Percentiles rank a stretch among this genome's conserved stretches.
Evolutionary conservation across 2,329 filamentous ascomycete species (phyloP).

Genomic region (Colletotrichum karsti): DNA sequence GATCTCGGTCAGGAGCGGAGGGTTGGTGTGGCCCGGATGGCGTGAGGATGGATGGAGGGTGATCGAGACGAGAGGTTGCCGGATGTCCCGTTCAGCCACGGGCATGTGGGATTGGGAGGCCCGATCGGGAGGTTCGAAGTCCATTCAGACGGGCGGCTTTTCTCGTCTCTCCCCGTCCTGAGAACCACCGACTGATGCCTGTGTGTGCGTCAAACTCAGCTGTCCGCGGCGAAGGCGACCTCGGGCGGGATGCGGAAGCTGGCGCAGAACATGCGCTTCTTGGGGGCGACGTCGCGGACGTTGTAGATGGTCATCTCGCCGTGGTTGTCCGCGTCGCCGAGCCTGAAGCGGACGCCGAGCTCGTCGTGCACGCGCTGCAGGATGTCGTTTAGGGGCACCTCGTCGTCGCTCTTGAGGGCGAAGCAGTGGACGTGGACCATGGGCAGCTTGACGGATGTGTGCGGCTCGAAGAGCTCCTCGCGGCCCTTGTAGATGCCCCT

Average conservation of each 20-base stretch:
- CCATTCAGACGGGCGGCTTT: neutral
- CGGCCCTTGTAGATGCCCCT: constrained; percentile 81
- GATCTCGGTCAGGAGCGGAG: neutral
- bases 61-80: neutral
- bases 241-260: constrained; percentile 85
- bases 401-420: constrained; percentile 81
- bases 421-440: constrained; percentile 97
- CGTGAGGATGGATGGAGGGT: neutral
- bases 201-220: neutral
- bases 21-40: neutral
- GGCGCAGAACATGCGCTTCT: constrained; percentile 97
- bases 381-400: constrained; percentile 65
- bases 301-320: constrained; percentile 67
- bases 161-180: neutral
- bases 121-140: neutral
- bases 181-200: neutral
- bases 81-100: neutral
- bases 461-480: constrained; percentile 70
- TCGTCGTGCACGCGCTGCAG: constrained; percentile 49
- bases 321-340: constrained; percentile 55
- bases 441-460: constrained; percentile 71
- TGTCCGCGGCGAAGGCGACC: constrained; percentile 74
- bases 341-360: constrained; percentile 48
- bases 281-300: constrained; percentile 88
- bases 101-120: neutral